Evolutionary conservation across 2,329 filamentous ascomycete species (phyloP).

Genomic region (Drechmeria coniospora): DNA sequence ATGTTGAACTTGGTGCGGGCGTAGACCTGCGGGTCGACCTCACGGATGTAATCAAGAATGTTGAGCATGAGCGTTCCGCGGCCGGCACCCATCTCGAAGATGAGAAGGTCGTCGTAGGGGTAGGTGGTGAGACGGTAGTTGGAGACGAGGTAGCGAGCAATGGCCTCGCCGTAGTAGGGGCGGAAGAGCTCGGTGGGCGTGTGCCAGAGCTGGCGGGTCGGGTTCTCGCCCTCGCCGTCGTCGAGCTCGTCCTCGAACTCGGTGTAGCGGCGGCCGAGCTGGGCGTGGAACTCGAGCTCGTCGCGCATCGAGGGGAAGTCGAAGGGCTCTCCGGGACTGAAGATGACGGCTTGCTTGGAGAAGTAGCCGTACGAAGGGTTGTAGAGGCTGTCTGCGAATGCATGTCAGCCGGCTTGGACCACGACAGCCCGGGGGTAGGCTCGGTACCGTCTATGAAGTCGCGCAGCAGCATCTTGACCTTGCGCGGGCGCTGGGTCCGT

Average conservation of each 20-base stretch:
- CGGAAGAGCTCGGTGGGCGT: slow-evolving; percentile 95
- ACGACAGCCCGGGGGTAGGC: slow-evolving; percentile 2
- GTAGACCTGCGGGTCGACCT: slow-evolving; percentile 81
- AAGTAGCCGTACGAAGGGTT: slow-evolving; percentile 94
- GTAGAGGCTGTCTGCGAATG: slow-evolving; percentile 64
- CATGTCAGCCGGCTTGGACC: slow-evolving; percentile 8
- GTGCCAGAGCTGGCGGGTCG: slow-evolving; percentile 85
- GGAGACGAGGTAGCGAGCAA: slow-evolving; percentile 86
- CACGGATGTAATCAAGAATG: slow-evolving; percentile 89
- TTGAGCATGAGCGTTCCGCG: slow-evolving; percentile 98
- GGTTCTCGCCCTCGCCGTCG: slow-evolving; percentile 46
- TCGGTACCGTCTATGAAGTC: slow-evolving; percentile 85
- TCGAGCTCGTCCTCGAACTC: slow-evolving; percentile 86
- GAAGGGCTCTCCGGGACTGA: slow-evolving; percentile 82
- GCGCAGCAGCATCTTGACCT: slow-evolving; percentile 91
- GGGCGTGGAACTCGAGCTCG: slow-evolving; percentile 67
- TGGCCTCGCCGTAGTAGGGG: slow-evolving; percentile 91
- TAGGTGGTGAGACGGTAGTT: slow-evolving; percentile 93
- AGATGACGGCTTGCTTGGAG: slow-evolving; percentile 91
- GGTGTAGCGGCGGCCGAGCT: slow-evolving; percentile 66
- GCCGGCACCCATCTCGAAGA: slow-evolving; percentile 97
- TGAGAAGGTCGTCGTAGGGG: slow-evolving; percentile 90
- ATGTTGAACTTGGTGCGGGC: slow-evolving; percentile 85
- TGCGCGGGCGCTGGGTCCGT: slow-evolving; percentile 59
- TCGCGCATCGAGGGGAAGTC: slow-evolving; percentile 69